Conservation (phyloP, 768 basidiomycete genomes). For the Trametes coccinea region DNA sequence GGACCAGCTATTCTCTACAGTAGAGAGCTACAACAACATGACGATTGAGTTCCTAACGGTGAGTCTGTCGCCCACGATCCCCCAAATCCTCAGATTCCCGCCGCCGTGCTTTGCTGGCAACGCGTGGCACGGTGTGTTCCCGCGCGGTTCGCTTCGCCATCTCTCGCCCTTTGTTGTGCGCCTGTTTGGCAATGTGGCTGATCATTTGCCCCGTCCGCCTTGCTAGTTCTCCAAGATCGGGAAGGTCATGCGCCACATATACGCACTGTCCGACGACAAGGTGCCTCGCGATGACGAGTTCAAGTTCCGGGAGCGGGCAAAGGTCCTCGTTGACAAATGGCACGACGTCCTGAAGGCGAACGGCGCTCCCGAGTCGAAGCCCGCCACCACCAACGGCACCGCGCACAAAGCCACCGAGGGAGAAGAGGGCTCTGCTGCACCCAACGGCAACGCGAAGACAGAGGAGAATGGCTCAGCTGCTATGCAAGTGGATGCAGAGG, state of each 20-base stretch:
- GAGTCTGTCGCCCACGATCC: constrained; percentile 25
- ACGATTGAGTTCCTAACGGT: constrained; percentile 73
- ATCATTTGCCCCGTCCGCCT: constrained; percentile 9
- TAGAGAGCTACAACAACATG: constrained; percentile 76
- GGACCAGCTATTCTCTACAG: constrained; percentile 70
- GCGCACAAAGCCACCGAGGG: constrained; percentile 25
- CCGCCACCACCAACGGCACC: constrained; percentile 26
- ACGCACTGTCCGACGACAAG: constrained; percentile 50
- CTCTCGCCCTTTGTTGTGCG: constrained; percentile 13
- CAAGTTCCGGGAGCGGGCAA: constrained; percentile 71
- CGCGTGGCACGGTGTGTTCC: constrained; percentile 17
- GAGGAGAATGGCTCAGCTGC: constrained; percentile 27
- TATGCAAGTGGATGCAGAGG: constrained; percentile 42
- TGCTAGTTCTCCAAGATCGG: constrained; percentile 76
- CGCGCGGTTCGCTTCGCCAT: constrained; percentile 22
- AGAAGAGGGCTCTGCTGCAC: constrained; percentile 21
- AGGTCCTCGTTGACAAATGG: constrained; percentile 71
- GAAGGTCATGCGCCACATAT: constrained; percentile 88
- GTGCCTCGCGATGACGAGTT: constrained; percentile 68
- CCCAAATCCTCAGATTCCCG: constrained; percentile 9
- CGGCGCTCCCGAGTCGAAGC: constrained; percentile 28
- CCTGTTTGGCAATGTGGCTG: constrained; percentile 23
- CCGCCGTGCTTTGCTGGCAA: constrained; percentile 34
- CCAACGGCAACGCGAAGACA: constrained; percentile 20
- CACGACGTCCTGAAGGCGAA: constrained; percentile 49